These are phyloP conservation scores for Cordyceps militaris DNA, from an alignment of 2,329 filamentous ascomycete species.

Conservation along the genomic window DNA sequence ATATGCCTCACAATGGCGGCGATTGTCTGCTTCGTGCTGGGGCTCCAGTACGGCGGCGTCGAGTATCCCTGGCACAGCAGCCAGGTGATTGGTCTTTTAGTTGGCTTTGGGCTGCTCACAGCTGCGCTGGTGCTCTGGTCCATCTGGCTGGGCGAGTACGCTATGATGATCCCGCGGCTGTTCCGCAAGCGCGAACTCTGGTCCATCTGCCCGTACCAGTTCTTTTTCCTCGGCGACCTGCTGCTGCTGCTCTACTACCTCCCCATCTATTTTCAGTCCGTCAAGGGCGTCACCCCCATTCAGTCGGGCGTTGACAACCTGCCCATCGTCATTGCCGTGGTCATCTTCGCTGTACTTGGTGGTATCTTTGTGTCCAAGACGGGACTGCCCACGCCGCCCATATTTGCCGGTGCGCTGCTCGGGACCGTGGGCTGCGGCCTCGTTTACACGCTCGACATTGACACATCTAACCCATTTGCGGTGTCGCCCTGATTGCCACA, in stretches of 20 bases:
- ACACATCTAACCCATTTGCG: too few species aligned
- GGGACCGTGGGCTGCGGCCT: too few species aligned
- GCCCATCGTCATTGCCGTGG: too few species aligned
- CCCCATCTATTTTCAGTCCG: neutral
- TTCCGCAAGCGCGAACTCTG: neutral
- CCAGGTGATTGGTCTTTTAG: neutral
- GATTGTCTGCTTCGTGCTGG: neutral
- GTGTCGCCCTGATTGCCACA: too few species aligned
- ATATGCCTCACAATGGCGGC: neutral
- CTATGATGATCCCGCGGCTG: neutral
- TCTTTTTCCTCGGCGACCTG: neutral
- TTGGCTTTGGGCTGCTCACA: too few species aligned
- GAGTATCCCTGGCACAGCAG: neutral
- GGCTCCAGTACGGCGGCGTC: neutral
- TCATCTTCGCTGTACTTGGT: too few species aligned
- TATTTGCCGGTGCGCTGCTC: too few species aligned
- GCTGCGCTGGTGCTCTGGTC: neutral
- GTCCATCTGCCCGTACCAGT: neutral
- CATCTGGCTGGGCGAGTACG: neutral
- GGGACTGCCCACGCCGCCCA: too few species aligned
- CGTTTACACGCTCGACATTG: too few species aligned
- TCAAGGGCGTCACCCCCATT: neutral
- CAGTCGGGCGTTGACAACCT: neutral
- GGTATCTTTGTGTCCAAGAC: too few species aligned
- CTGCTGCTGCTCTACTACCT: neutral